Evolutionary conservation across 2,329 filamentous ascomycete species (phyloP).

Genomic region (Septoria linicola): DNA sequence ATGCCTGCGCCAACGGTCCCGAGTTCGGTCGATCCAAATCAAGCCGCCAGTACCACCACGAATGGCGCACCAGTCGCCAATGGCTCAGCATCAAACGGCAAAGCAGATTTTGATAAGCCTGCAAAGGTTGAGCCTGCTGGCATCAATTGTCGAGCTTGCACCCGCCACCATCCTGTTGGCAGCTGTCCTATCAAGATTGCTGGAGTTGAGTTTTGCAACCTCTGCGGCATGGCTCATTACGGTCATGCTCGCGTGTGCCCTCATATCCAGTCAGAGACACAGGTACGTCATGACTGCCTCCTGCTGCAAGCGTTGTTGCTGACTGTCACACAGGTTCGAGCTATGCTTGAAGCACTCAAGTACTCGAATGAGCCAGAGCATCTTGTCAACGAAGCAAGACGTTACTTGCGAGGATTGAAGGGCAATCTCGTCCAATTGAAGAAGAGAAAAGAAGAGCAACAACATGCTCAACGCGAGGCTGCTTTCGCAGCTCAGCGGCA

Average conservation of each 20-base stretch:
- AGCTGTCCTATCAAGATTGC: conserved; percentile 60
- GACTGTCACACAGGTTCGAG: conserved; percentile 51
- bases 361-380: conserved; percentile 56
- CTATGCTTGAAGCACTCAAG: conserved; percentile 64
- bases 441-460: conserved; percentile 42
- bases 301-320: neutral
- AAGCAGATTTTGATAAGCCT: neutral
- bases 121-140: conserved; percentile 11
- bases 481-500: conserved; percentile 21
- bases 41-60: neutral
- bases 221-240: conserved; percentile 64
- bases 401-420: conserved; percentile 59
- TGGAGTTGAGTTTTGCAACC: conserved; percentile 60
- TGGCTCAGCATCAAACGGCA: neutral
- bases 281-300: conserved; percentile 27
- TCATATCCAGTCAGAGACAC: conserved; percentile 60
- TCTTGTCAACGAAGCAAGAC: conserved; percentile 54
- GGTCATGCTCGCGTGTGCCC: conserved; percentile 59
- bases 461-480: conserved; percentile 21
- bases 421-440: conserved; percentile 55
- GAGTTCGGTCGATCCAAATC: conserved; percentile 2
- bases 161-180: conserved; percentile 54
- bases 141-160: conserved; percentile 55
- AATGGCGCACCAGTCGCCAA: too few species aligned
- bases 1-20: conserved; percentile 11